A percentile compares a stretch with the other conserved stretches of the same genome.
These are phyloP conservation scores for Pyrus hybrid DNA, from an alignment of 331 rosid genomes.

Conservation along the genomic window DNA sequence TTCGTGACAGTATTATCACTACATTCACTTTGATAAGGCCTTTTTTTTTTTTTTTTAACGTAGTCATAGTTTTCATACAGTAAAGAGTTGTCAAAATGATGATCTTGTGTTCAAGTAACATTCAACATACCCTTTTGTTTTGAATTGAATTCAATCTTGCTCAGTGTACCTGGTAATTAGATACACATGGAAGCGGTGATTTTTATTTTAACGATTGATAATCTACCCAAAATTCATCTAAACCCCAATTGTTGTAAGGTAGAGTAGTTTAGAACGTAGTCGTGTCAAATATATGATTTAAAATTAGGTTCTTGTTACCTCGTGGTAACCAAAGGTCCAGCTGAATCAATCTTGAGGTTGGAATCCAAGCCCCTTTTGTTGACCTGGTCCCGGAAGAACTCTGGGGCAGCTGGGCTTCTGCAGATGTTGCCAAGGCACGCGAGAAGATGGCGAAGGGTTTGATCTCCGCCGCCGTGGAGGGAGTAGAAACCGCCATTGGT, in stretches of 20 bases:
- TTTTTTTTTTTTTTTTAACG: background rate
- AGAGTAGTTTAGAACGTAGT: background rate
- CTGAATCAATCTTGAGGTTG: constrained; percentile 60
- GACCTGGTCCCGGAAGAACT: constrained; percentile 74
- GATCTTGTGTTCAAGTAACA: background rate
- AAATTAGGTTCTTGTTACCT: constrained; percentile 28
- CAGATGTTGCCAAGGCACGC: constrained; percentile 91
- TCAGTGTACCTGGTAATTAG: too few species aligned
- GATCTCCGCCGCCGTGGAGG: constrained; percentile 22
- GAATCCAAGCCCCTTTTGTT: constrained; percentile 53
- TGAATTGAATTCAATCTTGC: too few species aligned
- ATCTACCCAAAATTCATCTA: too few species aligned
- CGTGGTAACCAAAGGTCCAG: constrained; percentile 81
- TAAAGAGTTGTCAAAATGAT: background rate
- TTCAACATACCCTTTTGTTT: background rate
- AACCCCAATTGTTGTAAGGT: too few species aligned
- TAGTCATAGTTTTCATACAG: background rate
- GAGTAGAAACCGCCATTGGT: constrained; percentile 53
- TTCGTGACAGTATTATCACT: too few species aligned
- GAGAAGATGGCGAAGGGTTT: constrained; percentile 63
- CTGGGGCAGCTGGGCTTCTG: constrained; percentile 93
- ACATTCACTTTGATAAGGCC: background rate
- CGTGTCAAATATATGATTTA: background rate
- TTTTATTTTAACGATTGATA: too few species aligned
- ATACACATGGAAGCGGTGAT: too few species aligned